phyloP scores from a whole-genome alignment of 2,329 filamentous ascomycete genomes.

The Orbilia javanica region DNA sequence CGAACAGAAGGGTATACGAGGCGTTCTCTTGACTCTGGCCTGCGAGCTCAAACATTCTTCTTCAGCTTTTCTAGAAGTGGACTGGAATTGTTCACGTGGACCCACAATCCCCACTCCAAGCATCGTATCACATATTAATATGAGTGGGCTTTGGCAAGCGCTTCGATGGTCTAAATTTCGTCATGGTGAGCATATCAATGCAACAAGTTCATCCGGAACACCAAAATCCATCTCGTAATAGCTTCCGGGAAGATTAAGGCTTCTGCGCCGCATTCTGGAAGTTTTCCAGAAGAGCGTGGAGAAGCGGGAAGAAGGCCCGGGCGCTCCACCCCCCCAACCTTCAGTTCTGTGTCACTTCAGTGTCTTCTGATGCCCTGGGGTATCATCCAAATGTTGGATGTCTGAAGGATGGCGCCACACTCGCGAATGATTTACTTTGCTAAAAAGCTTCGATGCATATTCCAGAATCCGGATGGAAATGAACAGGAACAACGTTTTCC shows the following conservation, averaged over 20 bases:
- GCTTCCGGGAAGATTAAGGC: conserved; percentile 33
- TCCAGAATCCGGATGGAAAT: conserved; percentile 55
- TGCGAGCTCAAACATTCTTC: conserved; percentile 35
- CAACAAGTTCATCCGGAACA: conserved; percentile 37
- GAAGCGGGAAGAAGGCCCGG: conserved; percentile 58
- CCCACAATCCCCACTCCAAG: conserved; percentile 46
- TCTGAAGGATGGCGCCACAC: conserved; percentile 50
- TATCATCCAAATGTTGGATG: conserved; percentile 17
- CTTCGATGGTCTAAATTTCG: conserved; percentile 33
- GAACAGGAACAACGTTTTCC: conserved; percentile 59
- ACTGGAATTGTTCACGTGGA: conserved; percentile 53
- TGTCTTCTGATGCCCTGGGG: conserved; percentile 32
- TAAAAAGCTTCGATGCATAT: conserved; percentile 55
- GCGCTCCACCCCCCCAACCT: conserved; percentile 55
- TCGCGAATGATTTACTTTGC: conserved; percentile 32
- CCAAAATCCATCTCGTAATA: conserved; percentile 54
- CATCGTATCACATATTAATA: conserved; percentile 40
- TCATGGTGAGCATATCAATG: conserved; percentile 35
- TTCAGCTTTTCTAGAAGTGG: conserved; percentile 53
- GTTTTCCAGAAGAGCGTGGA: conserved; percentile 51
- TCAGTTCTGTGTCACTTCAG: conserved; percentile 38
- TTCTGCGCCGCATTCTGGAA: conserved; percentile 58
- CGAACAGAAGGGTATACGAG: conserved; percentile 33
- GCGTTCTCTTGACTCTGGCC: conserved; percentile 18
- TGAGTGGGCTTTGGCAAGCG: conserved; percentile 14